Base-by-base conservation (phyloP, 106 monocot species). In the Acorus calamus region DNA sequence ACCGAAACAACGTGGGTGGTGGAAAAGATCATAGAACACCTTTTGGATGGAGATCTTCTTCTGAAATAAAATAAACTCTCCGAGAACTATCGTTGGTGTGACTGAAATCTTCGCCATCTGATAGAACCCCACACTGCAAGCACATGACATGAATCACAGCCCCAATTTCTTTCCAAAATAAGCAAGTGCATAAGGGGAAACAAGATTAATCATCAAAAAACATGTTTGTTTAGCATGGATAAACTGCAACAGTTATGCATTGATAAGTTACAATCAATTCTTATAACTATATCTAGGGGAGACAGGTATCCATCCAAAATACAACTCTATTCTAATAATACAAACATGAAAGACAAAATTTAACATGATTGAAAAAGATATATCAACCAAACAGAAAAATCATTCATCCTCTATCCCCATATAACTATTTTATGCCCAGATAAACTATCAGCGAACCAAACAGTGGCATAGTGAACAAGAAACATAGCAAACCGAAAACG, bases 81-180 rank as follows among this genome's bases (percentile, higher is more conserved):
- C 83, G n/a, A 89, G 69, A 66, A 86, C 89, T 66, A 94, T 94
- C 14, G 94, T 89, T 60, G 94, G 94, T 51, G 94, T 94, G 14
- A 94, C 94, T 50, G 94, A 78, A 69, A 89, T 84, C 77, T 94
- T 94, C 9, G 94, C 89, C 94, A 94, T 94, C 76, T 89, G 89
- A 80, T 94, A 94, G 60, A 94, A 94, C 14, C 94, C 94, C 6
- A 94, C 81, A 69, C 94, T 94, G 79, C 61, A 85, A 47, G 47
- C 49, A 61, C 12, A 56, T 14, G 14, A 53, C 11, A 56, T 3
- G 11, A 61, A 53, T 7, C 8, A 47, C 42, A 11, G 46, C 3
- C 10, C 62, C 3, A 46, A 44, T 14, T 12, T 54, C 0, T 28
- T 28, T 28, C 28, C 28, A 42, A 52, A 63, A 8, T 4, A 13